Evolutionary conservation across 345 rosid species (phyloP).

Genomic region (Pistacia integerrima): DNA sequence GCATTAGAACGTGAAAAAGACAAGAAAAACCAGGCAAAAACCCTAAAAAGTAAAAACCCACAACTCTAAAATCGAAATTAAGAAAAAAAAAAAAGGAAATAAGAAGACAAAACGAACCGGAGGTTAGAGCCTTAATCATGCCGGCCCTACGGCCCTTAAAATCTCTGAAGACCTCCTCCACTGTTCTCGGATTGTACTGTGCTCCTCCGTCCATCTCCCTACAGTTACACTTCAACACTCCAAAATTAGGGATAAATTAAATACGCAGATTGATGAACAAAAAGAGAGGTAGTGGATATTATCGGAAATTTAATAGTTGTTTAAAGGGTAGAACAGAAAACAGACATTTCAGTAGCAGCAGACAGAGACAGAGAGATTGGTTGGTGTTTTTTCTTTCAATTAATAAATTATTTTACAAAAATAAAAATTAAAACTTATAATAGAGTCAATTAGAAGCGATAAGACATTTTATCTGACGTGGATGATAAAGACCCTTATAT

Average conservation of each 20-base stretch:
- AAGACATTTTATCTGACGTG: constrained; percentile 17
- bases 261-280: background rate
- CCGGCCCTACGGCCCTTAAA: constrained; percentile 81
- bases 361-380: background rate
- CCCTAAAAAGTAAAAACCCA: background rate
- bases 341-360: constrained; percentile 10
- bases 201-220: constrained; percentile 61
- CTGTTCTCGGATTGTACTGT: constrained; percentile 64
- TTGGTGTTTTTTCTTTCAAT: background rate
- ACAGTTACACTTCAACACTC: constrained; percentile 20
- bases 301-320: background rate
- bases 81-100: background rate
- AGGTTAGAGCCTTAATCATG: constrained; percentile 70
- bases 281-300: background rate
- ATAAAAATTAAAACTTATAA: background rate
- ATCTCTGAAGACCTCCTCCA: constrained; percentile 79
- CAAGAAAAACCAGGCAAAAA: background rate
- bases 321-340: background rate
- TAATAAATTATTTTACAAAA: background rate
- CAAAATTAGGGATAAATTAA: background rate
- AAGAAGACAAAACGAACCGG: constrained; percentile 40
- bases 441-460: background rate
- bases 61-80: background rate
- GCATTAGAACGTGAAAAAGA: background rate
- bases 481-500: background rate